Evolutionary conservation across 2,329 filamentous ascomycete genomes (phyloP).

Genomic region (Scopulariopsis brevicaulis): DNA sequence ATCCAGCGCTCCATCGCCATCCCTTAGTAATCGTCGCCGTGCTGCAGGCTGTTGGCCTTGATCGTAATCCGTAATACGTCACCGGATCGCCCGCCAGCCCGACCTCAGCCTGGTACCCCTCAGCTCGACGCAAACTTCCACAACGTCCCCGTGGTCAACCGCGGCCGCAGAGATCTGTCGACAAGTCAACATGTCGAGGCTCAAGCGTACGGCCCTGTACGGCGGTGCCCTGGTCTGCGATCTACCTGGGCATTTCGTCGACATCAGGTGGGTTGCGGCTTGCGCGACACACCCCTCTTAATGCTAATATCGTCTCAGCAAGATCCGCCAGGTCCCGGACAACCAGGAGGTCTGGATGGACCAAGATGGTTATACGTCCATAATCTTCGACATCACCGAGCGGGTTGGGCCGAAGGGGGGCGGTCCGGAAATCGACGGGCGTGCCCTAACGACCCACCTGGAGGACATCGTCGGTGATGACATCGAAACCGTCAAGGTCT

Average conservation of each 20-base stretch:
- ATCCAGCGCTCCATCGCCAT: background rate
- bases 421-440: constrained; percentile 52
- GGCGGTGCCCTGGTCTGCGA: constrained; percentile 62
- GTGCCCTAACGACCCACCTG: constrained; percentile 57
- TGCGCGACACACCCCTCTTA: background rate
- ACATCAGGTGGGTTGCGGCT: constrained; percentile 50
- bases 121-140: background rate
- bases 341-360: constrained; percentile 93
- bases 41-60: background rate
- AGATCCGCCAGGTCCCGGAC: constrained; percentile 65
- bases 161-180: background rate
- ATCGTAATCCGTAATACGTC: background rate
- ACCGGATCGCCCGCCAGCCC: background rate
- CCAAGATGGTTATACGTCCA: constrained; percentile 67
- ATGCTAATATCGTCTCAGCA: constrained; percentile 28
- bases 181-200: constrained; percentile 35
- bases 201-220: constrained; percentile 50
- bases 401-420: constrained; percentile 50
- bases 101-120: background rate
- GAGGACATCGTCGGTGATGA: constrained; percentile 58
- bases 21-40: background rate
- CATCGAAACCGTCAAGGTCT: constrained; percentile 51
- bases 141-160: background rate
- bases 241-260: constrained; percentile 55
- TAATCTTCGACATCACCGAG: constrained; percentile 86